These are phyloP conservation scores for Capsicum chinense DNA, from an alignment of 257 asterid genomes.

Conservation along the genomic window DNA sequence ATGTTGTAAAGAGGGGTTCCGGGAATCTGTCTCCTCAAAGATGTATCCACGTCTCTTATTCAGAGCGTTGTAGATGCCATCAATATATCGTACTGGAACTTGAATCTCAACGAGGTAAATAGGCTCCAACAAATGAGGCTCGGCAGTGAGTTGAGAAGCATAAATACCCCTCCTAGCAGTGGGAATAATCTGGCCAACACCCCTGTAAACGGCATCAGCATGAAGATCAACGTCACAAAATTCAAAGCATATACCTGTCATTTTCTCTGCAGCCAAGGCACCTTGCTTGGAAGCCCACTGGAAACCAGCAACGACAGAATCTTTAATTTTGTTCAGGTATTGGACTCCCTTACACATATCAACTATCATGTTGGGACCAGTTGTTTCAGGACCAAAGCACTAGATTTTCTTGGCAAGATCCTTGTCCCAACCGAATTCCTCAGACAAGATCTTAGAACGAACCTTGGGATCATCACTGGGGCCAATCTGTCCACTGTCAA, in stretches of 20 bases:
- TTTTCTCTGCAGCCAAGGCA: constrained; percentile 48
- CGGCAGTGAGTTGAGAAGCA: constrained; percentile 49
- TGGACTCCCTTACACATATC: constrained; percentile 56
- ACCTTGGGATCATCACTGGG: constrained; percentile 48
- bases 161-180: constrained; percentile 54
- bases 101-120: constrained; percentile 50
- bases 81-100: constrained; percentile 47
- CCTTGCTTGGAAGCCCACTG: constrained; percentile 58
- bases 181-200: constrained; percentile 52
- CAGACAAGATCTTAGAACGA: constrained; percentile 46
- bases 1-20: constrained; percentile 53
- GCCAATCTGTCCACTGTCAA: constrained; percentile 50
- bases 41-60: constrained; percentile 52
- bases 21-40: constrained; percentile 50
- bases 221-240: constrained; percentile 51
- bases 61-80: constrained; percentile 48
- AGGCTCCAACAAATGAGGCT: constrained; percentile 49
- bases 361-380: constrained; percentile 53
- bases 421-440: constrained; percentile 54
- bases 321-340: constrained; percentile 52
- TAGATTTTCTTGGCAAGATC: constrained; percentile 55
- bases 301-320: constrained; percentile 55
- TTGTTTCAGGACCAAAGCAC: constrained; percentile 55
- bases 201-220: constrained; percentile 52
- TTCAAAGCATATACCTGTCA: constrained; percentile 55